Evolutionary conservation across 441 rosid species (phyloP).

Genomic region (Bocquillonia castaneifolia): DNA sequence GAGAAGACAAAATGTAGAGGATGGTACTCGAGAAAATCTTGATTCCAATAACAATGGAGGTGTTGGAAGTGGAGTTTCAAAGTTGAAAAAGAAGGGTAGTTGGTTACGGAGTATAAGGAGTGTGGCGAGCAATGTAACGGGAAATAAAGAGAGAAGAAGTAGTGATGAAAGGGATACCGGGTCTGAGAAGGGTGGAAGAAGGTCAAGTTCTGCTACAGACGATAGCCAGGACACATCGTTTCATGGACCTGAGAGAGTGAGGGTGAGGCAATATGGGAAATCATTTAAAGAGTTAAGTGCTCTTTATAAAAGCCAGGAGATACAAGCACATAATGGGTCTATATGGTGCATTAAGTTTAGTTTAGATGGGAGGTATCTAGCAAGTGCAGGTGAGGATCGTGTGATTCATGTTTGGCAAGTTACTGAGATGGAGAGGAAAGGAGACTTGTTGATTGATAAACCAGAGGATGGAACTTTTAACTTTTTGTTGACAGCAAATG

Average conservation of each 20-base stretch:
- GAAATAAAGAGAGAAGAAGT: slow-evolving; percentile 75
- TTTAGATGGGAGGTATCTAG: slow-evolving; percentile 71
- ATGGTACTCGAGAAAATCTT: slow-evolving; percentile 44
- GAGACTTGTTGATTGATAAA: slow-evolving; percentile 65
- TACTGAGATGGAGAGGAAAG: slow-evolving; percentile 55
- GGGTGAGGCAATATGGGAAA: slow-evolving; percentile 55
- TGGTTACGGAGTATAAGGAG: slow-evolving; percentile 78
- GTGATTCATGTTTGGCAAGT: slow-evolving; percentile 78
- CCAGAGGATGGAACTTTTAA: slow-evolving; percentile 54
- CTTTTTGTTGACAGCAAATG: slow-evolving; percentile 47
- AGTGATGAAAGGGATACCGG: slow-evolving; percentile 88
- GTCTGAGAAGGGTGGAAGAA: slow-evolving; percentile 86
- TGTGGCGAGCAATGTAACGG: slow-evolving; percentile 62
- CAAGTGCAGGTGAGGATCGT: slow-evolving; percentile 86
- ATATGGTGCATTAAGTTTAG: slow-evolving; percentile 85
- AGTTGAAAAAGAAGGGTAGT: slow-evolving; percentile 65
- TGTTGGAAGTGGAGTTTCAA: slow-evolving; percentile 30
- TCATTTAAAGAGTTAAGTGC: slow-evolving; percentile 69
- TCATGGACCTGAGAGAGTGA: slow-evolving; percentile 61
- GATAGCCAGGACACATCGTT: slow-evolving; percentile 88
- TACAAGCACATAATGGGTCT: slow-evolving; percentile 69
- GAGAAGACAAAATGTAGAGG: slow-evolving; percentile 94
- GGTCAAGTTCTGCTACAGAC: slow-evolving; percentile 98
- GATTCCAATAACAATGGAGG: slow-evolving; percentile 41
- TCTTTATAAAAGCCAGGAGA: slow-evolving; percentile 65